Conservation (phyloP, 2,329 filamentous ascomycete species). For the Fusarium brevicatenulatum region DNA sequence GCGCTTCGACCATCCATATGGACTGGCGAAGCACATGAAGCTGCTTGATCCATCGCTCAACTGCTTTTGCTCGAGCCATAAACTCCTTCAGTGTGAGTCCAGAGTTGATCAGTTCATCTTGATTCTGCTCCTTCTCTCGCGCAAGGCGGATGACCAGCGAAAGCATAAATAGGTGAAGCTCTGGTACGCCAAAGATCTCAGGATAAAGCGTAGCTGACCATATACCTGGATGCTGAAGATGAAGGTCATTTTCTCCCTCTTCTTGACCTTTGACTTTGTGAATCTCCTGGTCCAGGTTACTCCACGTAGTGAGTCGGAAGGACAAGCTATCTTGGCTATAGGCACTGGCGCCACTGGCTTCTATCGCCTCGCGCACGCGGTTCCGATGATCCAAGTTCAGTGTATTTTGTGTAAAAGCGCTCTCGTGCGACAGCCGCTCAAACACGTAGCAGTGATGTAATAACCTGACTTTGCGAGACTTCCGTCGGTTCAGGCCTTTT, state of each 20-base stretch:
- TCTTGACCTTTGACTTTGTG: conserved; percentile 10
- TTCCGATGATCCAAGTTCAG: conserved; percentile 16
- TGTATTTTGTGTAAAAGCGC: conserved; percentile 5
- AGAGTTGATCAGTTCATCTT: background rate
- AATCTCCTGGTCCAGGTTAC: conserved; percentile 27
- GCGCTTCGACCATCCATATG: conserved; percentile 2
- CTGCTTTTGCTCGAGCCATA: conserved; percentile 13
- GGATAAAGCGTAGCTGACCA: conserved; percentile 33
- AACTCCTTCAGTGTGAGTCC: conserved; percentile 13
- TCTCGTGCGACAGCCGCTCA: conserved; percentile 21
- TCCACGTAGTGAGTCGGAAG: conserved; percentile 19
- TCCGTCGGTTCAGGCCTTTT: conserved; percentile 18
- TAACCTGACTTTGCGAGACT: conserved; percentile 27
- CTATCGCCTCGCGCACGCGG: conserved; percentile 20
- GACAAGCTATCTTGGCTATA: conserved; percentile 22
- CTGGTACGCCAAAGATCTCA: conserved; percentile 31
- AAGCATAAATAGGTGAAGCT: conserved; percentile 25
- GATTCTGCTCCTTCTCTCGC: conserved; percentile 5
- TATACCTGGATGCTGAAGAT: conserved; percentile 23
- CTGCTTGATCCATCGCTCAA: conserved; percentile 29
- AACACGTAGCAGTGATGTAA: conserved; percentile 32
- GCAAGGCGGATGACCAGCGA: conserved; percentile 24
- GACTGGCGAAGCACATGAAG: conserved; percentile 9
- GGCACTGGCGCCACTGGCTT: conserved; percentile 15
- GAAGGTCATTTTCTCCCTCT: conserved; percentile 34